Evolutionary conservation across 768 basidiomycete genomes (phyloP).

Genomic region (Russula foetens): DNA sequence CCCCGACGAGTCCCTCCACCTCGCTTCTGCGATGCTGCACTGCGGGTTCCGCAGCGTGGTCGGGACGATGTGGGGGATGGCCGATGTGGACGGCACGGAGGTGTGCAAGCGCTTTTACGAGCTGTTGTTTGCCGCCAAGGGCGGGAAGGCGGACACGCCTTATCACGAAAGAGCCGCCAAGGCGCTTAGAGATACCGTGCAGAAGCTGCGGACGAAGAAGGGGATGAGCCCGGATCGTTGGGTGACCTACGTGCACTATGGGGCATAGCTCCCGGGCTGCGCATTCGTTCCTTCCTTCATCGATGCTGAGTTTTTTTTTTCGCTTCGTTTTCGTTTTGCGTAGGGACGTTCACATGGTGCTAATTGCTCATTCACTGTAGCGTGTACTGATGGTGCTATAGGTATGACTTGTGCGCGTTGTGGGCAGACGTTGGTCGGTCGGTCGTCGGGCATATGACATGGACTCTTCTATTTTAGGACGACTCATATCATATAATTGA

Average conservation of each 20-base stretch:
- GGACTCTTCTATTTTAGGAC: too few relatives aligned
- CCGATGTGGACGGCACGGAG: conserved; percentile 10
- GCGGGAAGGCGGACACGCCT: not conserved
- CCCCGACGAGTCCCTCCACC: conserved; percentile 11
- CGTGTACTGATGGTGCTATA: too few relatives aligned
- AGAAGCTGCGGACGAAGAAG: conserved; percentile 1
- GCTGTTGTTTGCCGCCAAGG: not conserved
- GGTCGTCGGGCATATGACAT: too few relatives aligned
- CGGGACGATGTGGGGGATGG: conserved; percentile 16
- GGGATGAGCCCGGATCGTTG: conserved; percentile 2
- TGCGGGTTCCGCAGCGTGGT: conserved; percentile 13
- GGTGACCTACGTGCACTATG: conserved; percentile 15
- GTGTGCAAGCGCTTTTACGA: conserved; percentile 8
- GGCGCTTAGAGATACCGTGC: not conserved
- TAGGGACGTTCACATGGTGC: too few relatives aligned
- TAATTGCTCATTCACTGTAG: too few relatives aligned
- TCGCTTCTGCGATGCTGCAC: conserved; percentile 16
- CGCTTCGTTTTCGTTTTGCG: too few relatives aligned
- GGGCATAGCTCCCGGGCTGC: not conserved
- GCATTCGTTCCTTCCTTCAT: not conserved
- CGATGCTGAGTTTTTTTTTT: too few relatives aligned
- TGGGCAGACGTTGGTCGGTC: too few relatives aligned
- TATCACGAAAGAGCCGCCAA: not conserved
- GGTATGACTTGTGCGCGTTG: too few relatives aligned
- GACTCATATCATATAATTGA: too few relatives aligned